Base-by-base conservation (phyloP, 2,329 filamentous ascomycete genomes). In the Penicillium sp. region DNA sequence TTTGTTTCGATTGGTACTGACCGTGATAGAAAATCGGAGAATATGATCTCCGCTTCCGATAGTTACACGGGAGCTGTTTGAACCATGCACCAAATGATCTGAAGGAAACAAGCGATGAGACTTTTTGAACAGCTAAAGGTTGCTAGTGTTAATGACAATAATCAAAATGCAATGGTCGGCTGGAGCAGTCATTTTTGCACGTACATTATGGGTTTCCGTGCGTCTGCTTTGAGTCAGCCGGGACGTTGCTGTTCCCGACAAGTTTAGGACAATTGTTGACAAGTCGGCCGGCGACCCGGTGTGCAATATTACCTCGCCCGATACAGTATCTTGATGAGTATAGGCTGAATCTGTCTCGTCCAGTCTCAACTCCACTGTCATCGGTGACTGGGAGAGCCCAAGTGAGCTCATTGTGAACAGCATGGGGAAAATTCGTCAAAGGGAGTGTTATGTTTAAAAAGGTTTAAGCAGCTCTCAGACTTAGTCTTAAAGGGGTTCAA, bases 201-300 rank as follows among this genome's bases (percentile, higher is more conserved):
- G 16, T 57, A 61, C 60, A 49, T 60, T 45, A 45, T 66, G 63
- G 4, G 47, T 53, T 45, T 66, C 61, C 2, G 39, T 47, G 9
- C 52, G 41, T 11, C 36, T 54, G 10, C 52, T 53, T 27, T 57
- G 50, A 21, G 44, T 44, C 27, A 65, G 44, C 38, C 56, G 54
- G 15, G 64, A 60, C 2, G 50, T 61, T 38, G 64, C 58, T 25
- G 44, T 52, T 5, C 58, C 63, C 16, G 53, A 58, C 2, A 66
- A 43, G 6, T 25, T 60, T 15, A 65, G 46, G 27, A 51, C 41
- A 19, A 66, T 55, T 9, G 47, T 50, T 16, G 63, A 45, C 10
- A 66, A 59, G 23, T 61, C 50, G 4, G 61, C 40, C 9, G 57
- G 54, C 7, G 41, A 44, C 13, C 46, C 53, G 21, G 31, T 61